Evolutionary conservation across 768 basidiomycete species (phyloP), one percentile per base, ranked within the genome.

Genomic region (Mycena galopus): DNA sequence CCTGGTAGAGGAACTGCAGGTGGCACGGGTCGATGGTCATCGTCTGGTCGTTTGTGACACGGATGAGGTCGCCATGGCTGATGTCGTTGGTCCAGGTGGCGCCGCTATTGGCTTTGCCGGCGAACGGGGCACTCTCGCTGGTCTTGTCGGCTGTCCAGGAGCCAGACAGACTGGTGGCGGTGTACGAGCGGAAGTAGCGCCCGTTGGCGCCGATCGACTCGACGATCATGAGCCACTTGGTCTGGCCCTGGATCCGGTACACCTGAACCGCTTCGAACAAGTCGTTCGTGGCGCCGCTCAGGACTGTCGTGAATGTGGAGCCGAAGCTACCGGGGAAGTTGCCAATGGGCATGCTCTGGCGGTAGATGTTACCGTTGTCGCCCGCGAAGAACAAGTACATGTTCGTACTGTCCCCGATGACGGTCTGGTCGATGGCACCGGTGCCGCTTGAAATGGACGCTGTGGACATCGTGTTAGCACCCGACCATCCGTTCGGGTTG

Each of bases 141-240:
- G 74, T 57, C 11, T 56, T 29, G 37, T 67, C 29, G 4, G 58
- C 51, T 3, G 70, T 67, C 73, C 73, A 74, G 19, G 73, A 47
- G 47, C 73, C 73, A 10, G 33, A n/a, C 50, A 74, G 73, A 56
- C 59, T 67, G 1, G 69, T 71, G 21, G 73, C 70, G 17, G 73
- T 74, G 69, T 37, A 74, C 21, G 73, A 74, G 55, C 73, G 73
- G 73, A 74, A 74, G 65, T 74, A 74, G 47, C 69, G 64, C 55
- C 73, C 73, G 59, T 67, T 65, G n/a, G 69, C 58, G 12, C 73
- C 73, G 47, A 74, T 74, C 44, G 57, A 67, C 44, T 74, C 73
- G 65, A 74, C 66, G 50, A 74, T 57, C 64, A 74, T 66, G 58
- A 74, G 70, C 17, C 29, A 74, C 58, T 37, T 42, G 33, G 29